A percentile compares a stretch with the other conserved stretches of the same genome.
Conservation (phyloP, 805 yeast genomes). For the Candida sithepensis region DNA sequence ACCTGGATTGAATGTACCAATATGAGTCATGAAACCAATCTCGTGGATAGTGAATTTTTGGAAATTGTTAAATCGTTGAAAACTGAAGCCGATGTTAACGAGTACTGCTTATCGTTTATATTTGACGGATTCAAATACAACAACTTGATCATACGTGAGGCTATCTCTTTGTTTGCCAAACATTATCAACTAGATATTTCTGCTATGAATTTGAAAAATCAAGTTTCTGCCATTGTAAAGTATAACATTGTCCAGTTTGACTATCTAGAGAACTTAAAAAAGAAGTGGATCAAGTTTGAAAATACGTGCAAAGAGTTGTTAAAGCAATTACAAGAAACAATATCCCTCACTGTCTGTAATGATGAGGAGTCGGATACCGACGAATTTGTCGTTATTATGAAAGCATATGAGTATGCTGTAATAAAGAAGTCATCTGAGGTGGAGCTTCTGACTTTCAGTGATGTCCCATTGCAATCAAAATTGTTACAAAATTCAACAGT, state of each 20-base stretch:
- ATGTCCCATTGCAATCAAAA: slow-evolving; percentile 18
- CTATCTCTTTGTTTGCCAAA: slow-evolving; percentile 25
- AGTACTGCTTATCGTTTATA: slow-evolving; percentile 41
- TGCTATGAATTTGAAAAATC: slow-evolving; percentile 30
- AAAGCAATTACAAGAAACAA: slow-evolving; percentile 56
- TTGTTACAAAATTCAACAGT: slow-evolving; percentile 7
- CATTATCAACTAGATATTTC: slow-evolving; percentile 9
- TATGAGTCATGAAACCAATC: slow-evolving; percentile 5
- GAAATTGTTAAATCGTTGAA: slow-evolving; percentile 7
- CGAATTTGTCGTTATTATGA: slow-evolving; percentile 30
- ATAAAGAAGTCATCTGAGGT: slow-evolving; percentile 32
- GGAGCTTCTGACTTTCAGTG: slow-evolving; percentile 28
- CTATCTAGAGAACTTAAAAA: slow-evolving; percentile 35
- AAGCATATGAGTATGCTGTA: slow-evolving; percentile 33
- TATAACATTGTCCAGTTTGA: slow-evolving; percentile 28
- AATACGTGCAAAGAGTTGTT: slow-evolving; percentile 69
- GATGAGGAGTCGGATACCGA: slow-evolving; percentile 28
- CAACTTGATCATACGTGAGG: slow-evolving; percentile 45
- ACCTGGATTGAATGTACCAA: slow-evolving; percentile 15
- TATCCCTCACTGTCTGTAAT: slow-evolving; percentile 43
- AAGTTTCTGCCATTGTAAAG: slow-evolving; percentile 28
- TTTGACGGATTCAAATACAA: slow-evolving; percentile 50
- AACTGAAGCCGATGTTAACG: slow-evolving; percentile 21
- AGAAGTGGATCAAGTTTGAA: slow-evolving; percentile 67
- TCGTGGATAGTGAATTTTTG: slow-evolving; percentile 9